Conservation (phyloP, 2,329 filamentous ascomycete species). For the Fusarium metavorans region DNA sequence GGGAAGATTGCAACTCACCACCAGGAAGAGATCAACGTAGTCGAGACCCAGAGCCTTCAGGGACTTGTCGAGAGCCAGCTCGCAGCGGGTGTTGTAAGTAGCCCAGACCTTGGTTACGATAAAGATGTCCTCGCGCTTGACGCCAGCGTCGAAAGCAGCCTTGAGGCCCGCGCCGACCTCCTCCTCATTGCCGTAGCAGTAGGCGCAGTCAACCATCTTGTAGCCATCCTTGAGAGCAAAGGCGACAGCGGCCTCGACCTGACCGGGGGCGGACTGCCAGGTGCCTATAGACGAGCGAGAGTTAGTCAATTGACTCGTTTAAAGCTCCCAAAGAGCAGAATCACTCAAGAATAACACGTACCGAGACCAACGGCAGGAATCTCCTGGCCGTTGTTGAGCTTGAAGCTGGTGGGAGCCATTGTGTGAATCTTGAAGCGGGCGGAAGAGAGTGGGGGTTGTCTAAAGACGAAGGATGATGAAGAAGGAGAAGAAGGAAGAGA, state of each 20-base stretch:
- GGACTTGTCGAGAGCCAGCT: conserved; percentile 78
- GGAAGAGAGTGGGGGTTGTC: conserved; percentile 3
- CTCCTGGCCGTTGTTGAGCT: conserved; percentile 72
- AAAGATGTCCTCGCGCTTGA: conserved; percentile 84
- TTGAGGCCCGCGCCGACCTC: conserved; percentile 84
- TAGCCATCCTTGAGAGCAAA: conserved; percentile 69
- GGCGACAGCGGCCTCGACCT: conserved; percentile 69
- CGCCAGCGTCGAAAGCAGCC: conserved; percentile 76
- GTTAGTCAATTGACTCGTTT: conserved; percentile 14
- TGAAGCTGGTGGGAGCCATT: conserved; percentile 70
- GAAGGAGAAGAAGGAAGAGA: background rate
- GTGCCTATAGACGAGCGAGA: conserved; percentile 61
- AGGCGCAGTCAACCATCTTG: conserved; percentile 76
- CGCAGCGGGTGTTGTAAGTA: conserved; percentile 78
- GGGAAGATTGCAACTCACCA: conserved; percentile 55
- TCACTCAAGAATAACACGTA: conserved; percentile 48
- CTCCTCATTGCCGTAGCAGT: conserved; percentile 84
- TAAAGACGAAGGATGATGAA: conserved; percentile 5
- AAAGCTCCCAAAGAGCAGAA: background rate
- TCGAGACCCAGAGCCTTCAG: conserved; percentile 80
- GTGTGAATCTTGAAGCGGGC: conserved; percentile 21
- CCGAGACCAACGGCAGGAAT: conserved; percentile 75
- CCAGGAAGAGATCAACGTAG: conserved; percentile 84
- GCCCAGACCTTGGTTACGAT: conserved; percentile 89
- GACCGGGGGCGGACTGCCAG: conserved; percentile 71